phyloP scores from a whole-genome alignment of 2,329 filamentous ascomycete genomes.

The Alternaria panax region DNA sequence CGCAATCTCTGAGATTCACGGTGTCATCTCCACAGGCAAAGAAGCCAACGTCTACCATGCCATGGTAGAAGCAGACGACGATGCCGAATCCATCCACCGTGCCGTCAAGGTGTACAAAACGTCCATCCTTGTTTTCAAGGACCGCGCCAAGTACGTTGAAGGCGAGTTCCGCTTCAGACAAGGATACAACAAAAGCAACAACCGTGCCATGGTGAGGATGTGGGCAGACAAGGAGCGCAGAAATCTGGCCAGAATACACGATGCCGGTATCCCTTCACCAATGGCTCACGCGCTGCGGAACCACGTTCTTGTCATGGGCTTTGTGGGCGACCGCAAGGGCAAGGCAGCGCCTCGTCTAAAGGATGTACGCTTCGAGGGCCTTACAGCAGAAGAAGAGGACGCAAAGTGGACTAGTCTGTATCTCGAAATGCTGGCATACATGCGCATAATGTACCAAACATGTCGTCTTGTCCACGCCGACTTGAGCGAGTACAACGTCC shows the following conservation, averaged over 20 bases:
- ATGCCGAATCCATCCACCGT: constrained; percentile 66
- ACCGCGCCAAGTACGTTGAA: constrained; percentile 92
- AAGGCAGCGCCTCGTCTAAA: constrained; percentile 87
- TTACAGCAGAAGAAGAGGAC: constrained; percentile 64
- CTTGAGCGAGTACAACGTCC: constrained; percentile 96
- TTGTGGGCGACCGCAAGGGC: constrained; percentile 86
- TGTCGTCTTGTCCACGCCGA: constrained; percentile 95
- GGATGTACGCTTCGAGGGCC: constrained; percentile 77
- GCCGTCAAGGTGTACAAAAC: constrained; percentile 99
- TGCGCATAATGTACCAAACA: constrained; percentile 91
- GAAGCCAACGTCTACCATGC: constrained; percentile 98
- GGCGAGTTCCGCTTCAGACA: constrained; percentile 91
- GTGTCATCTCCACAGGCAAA: constrained; percentile 94
- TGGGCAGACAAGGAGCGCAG: constrained; percentile 99
- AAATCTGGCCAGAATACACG: constrained; percentile 84
- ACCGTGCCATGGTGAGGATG: constrained; percentile 94
- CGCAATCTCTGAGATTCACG: constrained; percentile 88
- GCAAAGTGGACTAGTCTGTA: constrained; percentile 81
- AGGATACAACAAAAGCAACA: constrained; percentile 93
- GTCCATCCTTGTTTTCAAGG: constrained; percentile 95
- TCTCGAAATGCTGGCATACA: constrained; percentile 81
- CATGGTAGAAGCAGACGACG: constrained; percentile 64
- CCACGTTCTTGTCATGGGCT: constrained; percentile 96
- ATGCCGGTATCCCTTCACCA: constrained; percentile 86
- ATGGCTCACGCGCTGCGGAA: constrained; percentile 87